These are phyloP conservation scores for Chlorella sp. DNA, from an alignment of 139 green algal species.

Conservation along the genomic window DNA sequence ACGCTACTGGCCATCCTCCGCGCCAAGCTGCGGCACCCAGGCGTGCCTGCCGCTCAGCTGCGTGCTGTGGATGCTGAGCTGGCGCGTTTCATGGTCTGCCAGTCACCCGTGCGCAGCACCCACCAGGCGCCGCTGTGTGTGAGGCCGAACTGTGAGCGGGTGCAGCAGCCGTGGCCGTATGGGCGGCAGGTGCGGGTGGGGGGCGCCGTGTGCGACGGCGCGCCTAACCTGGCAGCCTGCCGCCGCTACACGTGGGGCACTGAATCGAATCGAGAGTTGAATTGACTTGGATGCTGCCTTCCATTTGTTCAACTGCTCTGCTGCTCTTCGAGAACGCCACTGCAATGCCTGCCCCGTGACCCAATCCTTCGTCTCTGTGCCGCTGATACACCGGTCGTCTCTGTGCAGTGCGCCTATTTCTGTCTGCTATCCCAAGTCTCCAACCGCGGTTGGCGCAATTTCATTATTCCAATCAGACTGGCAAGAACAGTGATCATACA, in stretches of 20 bases:
- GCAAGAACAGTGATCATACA: too few relatives aligned
- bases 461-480: too few relatives aligned
- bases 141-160: neutral
- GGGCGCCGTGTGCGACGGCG: neutral
- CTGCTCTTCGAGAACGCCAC: too few relatives aligned
- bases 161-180: neutral
- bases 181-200: neutral
- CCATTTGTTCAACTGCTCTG: too few relatives aligned
- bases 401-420: slow-evolving; percentile 85
- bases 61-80: neutral
- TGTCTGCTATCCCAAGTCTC: slow-evolving; percentile 97
- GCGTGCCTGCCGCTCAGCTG: neutral
- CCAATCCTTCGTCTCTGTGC: too few relatives aligned
- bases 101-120: neutral
- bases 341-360: too few relatives aligned
- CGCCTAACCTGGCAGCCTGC: neutral
- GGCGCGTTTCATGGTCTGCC: neutral
- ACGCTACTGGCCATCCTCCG: neutral
- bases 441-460: slow-evolving; percentile 96
- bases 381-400: too few relatives aligned
- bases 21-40: neutral
- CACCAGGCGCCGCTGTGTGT: neutral
- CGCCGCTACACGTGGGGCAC: neutral
- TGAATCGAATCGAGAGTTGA: too few relatives aligned
- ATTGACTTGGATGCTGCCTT: too few relatives aligned